Conservation (phyloP, 2,329 filamentous ascomycete genomes). For the Colletotrichum navitas region DNA sequence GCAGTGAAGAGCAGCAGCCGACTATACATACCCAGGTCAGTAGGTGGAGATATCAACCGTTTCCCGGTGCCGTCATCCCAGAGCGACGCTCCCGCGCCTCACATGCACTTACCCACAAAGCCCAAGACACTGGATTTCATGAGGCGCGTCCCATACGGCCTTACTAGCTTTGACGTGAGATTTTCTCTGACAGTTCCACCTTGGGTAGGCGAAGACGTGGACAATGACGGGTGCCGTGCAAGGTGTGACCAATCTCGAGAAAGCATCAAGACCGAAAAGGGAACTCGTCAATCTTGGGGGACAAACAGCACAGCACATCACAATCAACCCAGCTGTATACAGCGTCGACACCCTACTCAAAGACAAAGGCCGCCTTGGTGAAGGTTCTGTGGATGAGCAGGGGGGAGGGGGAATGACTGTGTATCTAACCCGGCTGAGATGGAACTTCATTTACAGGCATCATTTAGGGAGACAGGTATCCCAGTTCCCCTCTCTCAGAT, state of each 20-base stretch:
- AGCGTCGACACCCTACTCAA: background rate
- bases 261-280: conserved; percentile 14
- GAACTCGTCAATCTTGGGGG: conserved; percentile 4
- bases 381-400: background rate
- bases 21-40: conserved; percentile 12
- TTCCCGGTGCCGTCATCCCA: background rate
- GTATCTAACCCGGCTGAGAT: background rate
- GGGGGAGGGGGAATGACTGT: background rate
- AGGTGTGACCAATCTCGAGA: conserved; percentile 40
- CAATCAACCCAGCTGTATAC: background rate
- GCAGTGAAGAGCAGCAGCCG: conserved; percentile 4
- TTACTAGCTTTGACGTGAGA: conserved; percentile 44
- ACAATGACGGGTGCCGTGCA: conserved; percentile 55
- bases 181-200: conserved; percentile 52
- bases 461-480: background rate
- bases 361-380: background rate
- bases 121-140: conserved; percentile 37
- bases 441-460: background rate
- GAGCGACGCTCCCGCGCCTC: background rate
- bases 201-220: conserved; percentile 44
- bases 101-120: conserved; percentile 44
- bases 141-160: conserved; percentile 29
- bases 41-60: conserved; percentile 20
- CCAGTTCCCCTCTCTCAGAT: conserved; percentile 20
- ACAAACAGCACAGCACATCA: background rate